phyloP scores from a whole-genome alignment of 2,329 filamentous ascomycete species.

The Sporothrix dimorphospora region DNA sequence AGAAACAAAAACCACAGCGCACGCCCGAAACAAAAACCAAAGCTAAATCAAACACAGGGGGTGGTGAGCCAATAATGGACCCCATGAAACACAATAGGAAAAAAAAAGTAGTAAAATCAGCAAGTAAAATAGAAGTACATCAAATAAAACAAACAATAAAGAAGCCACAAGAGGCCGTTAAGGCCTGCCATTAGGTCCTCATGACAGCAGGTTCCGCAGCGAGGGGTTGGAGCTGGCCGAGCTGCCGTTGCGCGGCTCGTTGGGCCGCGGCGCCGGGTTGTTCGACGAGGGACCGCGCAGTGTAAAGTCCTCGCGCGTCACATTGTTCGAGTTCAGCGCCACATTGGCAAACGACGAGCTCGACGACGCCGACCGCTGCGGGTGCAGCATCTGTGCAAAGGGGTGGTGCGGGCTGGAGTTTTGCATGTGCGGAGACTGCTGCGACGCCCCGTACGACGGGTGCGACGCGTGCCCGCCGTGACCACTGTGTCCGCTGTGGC shows the following conservation, averaged over 20 bases:
- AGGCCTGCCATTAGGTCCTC: background rate
- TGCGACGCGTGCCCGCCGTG: background rate
- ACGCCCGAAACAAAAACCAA: background rate
- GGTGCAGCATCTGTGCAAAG: slow-evolving; percentile 44
- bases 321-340: slow-evolving; percentile 23
- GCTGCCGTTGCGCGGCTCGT: slow-evolving; percentile 53
- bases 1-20: background rate
- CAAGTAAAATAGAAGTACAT: slow-evolving; percentile 19
- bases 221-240: slow-evolving; percentile 80
- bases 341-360: slow-evolving; percentile 35
- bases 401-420: slow-evolving; percentile 46
- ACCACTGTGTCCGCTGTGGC: background rate
- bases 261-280: slow-evolving; percentile 35
- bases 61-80: too few species aligned
- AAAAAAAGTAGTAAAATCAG: background rate
- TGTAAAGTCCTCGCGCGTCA: slow-evolving; percentile 35
- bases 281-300: slow-evolving; percentile 34
- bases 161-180: background rate
- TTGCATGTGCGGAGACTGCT: slow-evolving; percentile 40
- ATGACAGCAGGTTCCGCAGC: slow-evolving; percentile 72
- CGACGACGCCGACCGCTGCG: slow-evolving; percentile 42
- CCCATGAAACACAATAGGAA: background rate
- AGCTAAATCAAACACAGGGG: background rate
- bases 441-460: slow-evolving; percentile 27
- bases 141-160: background rate